Conservation (phyloP, 371 early-diverging fungal genomes). For the Mortierella sp. region DNA sequence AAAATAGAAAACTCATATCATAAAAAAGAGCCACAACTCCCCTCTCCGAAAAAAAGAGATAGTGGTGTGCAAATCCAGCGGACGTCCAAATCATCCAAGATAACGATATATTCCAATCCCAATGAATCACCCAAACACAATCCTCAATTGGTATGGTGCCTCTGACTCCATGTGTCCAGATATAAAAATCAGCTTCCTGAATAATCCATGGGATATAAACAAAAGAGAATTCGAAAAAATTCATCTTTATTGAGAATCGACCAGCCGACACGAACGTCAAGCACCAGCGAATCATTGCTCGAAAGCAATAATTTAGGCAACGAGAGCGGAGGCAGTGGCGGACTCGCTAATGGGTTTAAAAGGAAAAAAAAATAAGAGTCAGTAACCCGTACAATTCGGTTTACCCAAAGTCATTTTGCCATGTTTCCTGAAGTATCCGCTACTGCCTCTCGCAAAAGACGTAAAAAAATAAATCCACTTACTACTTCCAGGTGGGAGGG, state of each 20-base stretch:
- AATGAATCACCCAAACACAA: background rate
- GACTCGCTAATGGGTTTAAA: slow-evolving; percentile 72
- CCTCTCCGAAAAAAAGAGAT: background rate
- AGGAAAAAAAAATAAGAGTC: slow-evolving; percentile 3
- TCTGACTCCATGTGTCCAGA: background rate
- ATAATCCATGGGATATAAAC: background rate
- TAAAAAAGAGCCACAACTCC: background rate
- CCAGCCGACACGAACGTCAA: slow-evolving; percentile 22
- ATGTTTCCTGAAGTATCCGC: no score
- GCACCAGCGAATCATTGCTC: slow-evolving; percentile 12
- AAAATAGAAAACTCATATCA: background rate
- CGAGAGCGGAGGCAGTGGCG: slow-evolving; percentile 87
- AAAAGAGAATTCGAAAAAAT: slow-evolving; percentile 16
- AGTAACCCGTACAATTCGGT: background rate
- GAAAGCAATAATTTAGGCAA: slow-evolving; percentile 66
- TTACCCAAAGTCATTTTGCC: background rate
- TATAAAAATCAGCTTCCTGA: background rate
- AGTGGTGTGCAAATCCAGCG: background rate
- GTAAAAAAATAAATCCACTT: slow-evolving; percentile 44
- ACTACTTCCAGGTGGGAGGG: slow-evolving; percentile 99
- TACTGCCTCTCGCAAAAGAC: background rate
- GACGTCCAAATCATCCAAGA: background rate
- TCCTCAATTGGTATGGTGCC: background rate
- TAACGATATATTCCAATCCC: background rate
- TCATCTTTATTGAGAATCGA: slow-evolving; percentile 45